A percentile compares a stretch with the other conserved stretches of the same genome.
Evolutionary conservation across 2,329 filamentous ascomycete species (phyloP).

Genomic region (Balansia obtecta): DNA sequence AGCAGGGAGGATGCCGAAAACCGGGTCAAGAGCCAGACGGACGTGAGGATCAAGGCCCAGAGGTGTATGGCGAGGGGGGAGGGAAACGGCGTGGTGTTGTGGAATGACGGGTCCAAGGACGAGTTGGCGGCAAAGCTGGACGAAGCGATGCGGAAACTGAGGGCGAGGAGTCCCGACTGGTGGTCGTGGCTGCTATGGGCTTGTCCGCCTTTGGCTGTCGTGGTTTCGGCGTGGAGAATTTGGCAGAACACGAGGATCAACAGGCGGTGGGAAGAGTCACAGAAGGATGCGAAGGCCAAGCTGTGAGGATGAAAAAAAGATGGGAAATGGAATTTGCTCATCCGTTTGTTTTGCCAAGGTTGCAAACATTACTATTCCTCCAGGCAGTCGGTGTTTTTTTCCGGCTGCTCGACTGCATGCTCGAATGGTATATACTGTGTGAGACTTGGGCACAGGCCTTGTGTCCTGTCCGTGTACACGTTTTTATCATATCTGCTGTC

Average conservation of each 20-base stretch:
- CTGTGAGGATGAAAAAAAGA: neutral
- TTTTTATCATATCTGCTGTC: no score
- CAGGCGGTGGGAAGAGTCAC: conserved; percentile 48
- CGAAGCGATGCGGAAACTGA: conserved; percentile 51
- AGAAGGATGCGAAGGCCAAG: conserved; percentile 9
- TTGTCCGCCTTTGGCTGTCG: conserved; percentile 62
- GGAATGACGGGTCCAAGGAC: conserved; percentile 72
- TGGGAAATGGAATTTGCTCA: neutral
- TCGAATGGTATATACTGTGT: no score
- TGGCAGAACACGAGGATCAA: conserved; percentile 61
- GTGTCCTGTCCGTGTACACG: no score
- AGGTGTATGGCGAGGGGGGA: conserved; percentile 53
- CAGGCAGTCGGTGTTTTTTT: neutral
- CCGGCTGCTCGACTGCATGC: no score
- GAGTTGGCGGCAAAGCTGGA: conserved; percentile 57
- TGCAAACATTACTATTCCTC: neutral
- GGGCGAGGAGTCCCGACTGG: conserved; percentile 57
- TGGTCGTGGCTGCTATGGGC: conserved; percentile 65
- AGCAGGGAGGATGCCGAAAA: conserved; percentile 79
- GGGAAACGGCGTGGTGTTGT: conserved; percentile 66
- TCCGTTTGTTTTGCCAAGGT: neutral
- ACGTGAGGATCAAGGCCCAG: conserved; percentile 72
- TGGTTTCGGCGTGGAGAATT: conserved; percentile 58
- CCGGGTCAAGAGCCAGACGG: conserved; percentile 73
- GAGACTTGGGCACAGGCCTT: no score